Evolutionary conservation across 2,329 filamentous ascomycete species (phyloP).

Genomic region (Ophiosphaerella korrae): DNA sequence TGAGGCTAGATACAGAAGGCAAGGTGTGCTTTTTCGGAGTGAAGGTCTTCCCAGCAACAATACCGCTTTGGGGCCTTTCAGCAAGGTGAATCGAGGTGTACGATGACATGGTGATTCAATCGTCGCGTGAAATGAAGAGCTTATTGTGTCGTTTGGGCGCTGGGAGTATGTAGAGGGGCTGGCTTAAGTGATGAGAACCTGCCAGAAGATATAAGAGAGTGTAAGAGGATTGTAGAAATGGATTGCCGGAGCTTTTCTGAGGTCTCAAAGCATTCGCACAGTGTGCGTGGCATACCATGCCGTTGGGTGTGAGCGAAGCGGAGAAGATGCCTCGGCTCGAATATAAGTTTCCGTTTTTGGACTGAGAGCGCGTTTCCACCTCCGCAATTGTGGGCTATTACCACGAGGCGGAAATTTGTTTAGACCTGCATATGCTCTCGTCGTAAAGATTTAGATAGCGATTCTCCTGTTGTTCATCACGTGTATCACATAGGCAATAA

Average conservation of each 20-base stretch:
- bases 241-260: background rate
- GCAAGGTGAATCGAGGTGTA: constrained; percentile 62
- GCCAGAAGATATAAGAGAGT: no score
- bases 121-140: no score
- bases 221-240: background rate
- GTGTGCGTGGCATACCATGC: constrained; percentile 16
- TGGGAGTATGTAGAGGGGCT: background rate
- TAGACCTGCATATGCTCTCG: no score
- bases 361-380: background rate
- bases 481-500: no score
- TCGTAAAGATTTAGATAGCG: no score
- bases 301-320: constrained; percentile 19
- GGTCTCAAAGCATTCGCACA: constrained; percentile 12
- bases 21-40: constrained; percentile 57
- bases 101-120: constrained; percentile 40
- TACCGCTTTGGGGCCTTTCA: constrained; percentile 64
- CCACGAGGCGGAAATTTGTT: no score
- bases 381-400: background rate
- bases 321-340: constrained; percentile 32
- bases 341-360: constrained; percentile 13
- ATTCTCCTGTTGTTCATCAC: no score
- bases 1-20: constrained; percentile 54
- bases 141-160: no score
- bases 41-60: constrained; percentile 71
- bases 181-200: no score